Conservation (phyloP, 2,329 filamentous ascomycete genomes). For the Emericellopsis cladophorae region DNA sequence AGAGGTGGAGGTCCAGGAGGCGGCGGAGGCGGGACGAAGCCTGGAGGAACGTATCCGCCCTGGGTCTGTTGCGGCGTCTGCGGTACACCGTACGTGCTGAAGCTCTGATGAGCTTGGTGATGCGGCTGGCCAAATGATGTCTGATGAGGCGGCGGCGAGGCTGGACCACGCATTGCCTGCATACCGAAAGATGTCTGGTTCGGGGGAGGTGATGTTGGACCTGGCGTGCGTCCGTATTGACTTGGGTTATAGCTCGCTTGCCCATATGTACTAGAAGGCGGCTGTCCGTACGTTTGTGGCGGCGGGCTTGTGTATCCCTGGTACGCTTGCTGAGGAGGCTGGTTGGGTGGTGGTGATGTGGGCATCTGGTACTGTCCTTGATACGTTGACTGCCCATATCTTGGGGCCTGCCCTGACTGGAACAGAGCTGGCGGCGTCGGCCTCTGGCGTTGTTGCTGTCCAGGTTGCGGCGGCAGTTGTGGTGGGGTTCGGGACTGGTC, state of each 20-base stretch:
- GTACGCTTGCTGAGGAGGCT: conserved; percentile 26
- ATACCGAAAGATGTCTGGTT: conserved; percentile 37
- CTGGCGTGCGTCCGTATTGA: conserved; percentile 43
- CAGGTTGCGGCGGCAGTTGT: conserved; percentile 9
- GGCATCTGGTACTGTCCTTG: conserved; percentile 47
- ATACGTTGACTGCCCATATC: conserved; percentile 40
- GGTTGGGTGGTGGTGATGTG: conserved; percentile 40
- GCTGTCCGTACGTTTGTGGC: conserved; percentile 31
- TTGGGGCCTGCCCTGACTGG: conserved; percentile 29
- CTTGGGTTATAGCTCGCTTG: conserved; percentile 40
- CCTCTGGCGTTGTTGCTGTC: conserved; percentile 5
- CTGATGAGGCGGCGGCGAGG: conserved; percentile 46
- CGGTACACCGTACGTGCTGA: conserved; percentile 10
- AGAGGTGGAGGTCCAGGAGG: conserved; percentile 50
- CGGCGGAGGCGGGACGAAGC: conserved; percentile 51
- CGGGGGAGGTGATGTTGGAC: conserved; percentile 47
- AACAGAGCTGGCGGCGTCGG: conserved; percentile 31
- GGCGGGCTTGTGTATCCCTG: conserved; percentile 26
- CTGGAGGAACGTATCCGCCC: conserved; percentile 34
- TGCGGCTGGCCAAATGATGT: conserved; percentile 21
- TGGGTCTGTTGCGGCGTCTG: conserved; percentile 20
- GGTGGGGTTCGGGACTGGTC: conserved; percentile 23
- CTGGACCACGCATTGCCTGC: conserved; percentile 14
- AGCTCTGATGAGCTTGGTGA: conserved; percentile 17
- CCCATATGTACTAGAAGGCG: conserved; percentile 3